Percentiles rank a stretch among this genome's conserved stretches.
These are phyloP conservation scores for Geotrichum citri-aurantii DNA, from an alignment of 1,139 yeast genomes.

Conservation along the genomic window DNA sequence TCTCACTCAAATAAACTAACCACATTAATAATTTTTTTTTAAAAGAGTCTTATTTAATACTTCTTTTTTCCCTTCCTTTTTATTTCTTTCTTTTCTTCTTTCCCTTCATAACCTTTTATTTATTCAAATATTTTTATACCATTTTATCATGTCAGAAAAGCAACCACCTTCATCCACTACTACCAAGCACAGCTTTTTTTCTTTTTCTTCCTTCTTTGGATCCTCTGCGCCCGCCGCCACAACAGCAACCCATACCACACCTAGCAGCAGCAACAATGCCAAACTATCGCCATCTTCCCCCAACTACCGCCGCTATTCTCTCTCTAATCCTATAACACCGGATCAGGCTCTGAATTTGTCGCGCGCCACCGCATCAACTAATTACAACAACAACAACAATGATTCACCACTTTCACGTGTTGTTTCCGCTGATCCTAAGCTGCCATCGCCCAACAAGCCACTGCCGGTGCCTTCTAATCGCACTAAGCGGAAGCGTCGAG, in stretches of 20 bases:
- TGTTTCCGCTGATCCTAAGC: neutral
- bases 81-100: too few species aligned
- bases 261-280: neutral
- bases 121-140: neutral
- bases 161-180: neutral
- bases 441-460: neutral
- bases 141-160: neutral
- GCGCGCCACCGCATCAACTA: constrained; percentile 27
- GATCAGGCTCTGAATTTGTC: constrained; percentile 38
- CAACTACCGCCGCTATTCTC: constrained; percentile 6
- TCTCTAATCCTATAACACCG: constrained; percentile 26
- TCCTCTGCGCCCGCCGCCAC: neutral
- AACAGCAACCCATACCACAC: too few species aligned
- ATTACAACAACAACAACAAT: neutral
- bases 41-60: too few species aligned
- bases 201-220: neutral
- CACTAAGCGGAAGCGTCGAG: constrained; percentile 1
- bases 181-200: neutral
- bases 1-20: too few species aligned
- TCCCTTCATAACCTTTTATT: too few species aligned
- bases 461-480: neutral
- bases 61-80: too few species aligned
- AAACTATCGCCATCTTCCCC: neutral
- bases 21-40: too few species aligned
- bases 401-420: neutral